These are phyloP conservation scores for Rhizopus delemar DNA, from an alignment of 371 early-diverging fungal species.

Conservation along the genomic window DNA sequence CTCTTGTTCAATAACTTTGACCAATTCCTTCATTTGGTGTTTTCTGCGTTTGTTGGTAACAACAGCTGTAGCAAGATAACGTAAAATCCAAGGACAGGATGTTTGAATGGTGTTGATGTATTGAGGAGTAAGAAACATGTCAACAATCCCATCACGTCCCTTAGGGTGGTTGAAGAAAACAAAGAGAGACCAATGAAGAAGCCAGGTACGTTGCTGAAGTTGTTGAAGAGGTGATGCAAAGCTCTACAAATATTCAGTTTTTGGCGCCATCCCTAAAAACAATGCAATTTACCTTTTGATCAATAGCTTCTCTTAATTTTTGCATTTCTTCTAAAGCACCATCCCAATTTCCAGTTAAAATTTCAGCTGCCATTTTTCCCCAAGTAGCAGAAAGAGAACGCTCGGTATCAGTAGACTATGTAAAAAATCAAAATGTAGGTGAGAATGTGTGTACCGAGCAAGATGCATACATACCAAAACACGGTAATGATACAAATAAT, in stretches of 20 bases:
- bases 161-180: slow-evolving; percentile 96
- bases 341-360: slow-evolving; percentile 91
- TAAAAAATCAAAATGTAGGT: background rate
- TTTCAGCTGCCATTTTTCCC: slow-evolving; percentile 96
- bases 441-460: background rate
- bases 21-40: slow-evolving; percentile 84
- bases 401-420: slow-evolving; percentile 80
- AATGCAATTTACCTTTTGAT: slow-evolving; percentile 55
- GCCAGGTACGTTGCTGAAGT: slow-evolving; percentile 90
- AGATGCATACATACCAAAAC: slow-evolving; percentile 64
- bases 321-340: slow-evolving; percentile 85
- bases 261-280: too few species aligned
- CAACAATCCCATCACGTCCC: slow-evolving; percentile 90
- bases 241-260: slow-evolving; percentile 32
- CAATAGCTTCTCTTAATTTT: slow-evolving; percentile 84
- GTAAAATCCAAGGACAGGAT: slow-evolving; percentile 92
- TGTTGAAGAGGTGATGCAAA: slow-evolving; percentile 77
- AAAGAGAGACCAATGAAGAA: slow-evolving; percentile 95
- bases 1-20: slow-evolving; percentile 87
- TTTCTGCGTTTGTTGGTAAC: slow-evolving; percentile 90
- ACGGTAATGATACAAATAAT: slow-evolving; percentile 91
- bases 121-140: slow-evolving; percentile 87
- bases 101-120: slow-evolving; percentile 96
- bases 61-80: slow-evolving; percentile 89
- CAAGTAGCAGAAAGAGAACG: slow-evolving; percentile 83